These are phyloP conservation scores for Astrocystis sublimbata DNA, from an alignment of 495 filamentous ascomycete species.

Conservation along the genomic window DNA sequence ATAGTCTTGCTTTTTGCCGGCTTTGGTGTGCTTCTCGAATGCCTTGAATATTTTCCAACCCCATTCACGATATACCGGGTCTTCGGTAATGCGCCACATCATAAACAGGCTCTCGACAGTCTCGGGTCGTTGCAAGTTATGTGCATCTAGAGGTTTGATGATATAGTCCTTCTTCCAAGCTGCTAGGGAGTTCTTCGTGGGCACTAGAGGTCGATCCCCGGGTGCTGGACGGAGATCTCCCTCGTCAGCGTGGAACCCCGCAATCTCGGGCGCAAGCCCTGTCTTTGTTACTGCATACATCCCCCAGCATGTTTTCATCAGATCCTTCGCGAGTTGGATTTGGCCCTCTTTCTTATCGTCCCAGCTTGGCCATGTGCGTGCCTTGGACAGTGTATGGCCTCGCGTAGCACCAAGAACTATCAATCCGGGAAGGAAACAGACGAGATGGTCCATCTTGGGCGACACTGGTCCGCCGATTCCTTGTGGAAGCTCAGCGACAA, in stretches of 20 bases:
- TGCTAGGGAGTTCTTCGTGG: constrained; percentile 14
- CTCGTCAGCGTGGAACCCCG: constrained; percentile 58
- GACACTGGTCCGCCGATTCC: constrained; percentile 57
- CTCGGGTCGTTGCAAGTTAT: constrained; percentile 82
- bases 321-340: constrained; percentile 65
- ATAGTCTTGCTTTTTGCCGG: constrained; percentile 51
- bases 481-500: constrained; percentile 67
- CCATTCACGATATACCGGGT: constrained; percentile 74
- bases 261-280: constrained; percentile 74
- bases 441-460: constrained; percentile 82
- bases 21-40: constrained; percentile 65
- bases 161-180: constrained; percentile 56
- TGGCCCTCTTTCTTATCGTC: constrained; percentile 66
- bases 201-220: constrained; percentile 11
- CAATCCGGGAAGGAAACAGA: constrained; percentile 78
- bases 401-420: constrained; percentile 74
- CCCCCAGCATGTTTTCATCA: constrained; percentile 81
- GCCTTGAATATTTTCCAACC: constrained; percentile 81
- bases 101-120: constrained; percentile 77
- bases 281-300: constrained; percentile 71
- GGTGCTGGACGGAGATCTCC: constrained; percentile 45
- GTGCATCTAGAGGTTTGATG: constrained; percentile 65
- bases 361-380: constrained; percentile 61
- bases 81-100: constrained; percentile 80
- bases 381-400: constrained; percentile 61